phyloP scores from a whole-genome alignment of 1,139 yeast genomes.

The Geotrichum macrosporum region DNA sequence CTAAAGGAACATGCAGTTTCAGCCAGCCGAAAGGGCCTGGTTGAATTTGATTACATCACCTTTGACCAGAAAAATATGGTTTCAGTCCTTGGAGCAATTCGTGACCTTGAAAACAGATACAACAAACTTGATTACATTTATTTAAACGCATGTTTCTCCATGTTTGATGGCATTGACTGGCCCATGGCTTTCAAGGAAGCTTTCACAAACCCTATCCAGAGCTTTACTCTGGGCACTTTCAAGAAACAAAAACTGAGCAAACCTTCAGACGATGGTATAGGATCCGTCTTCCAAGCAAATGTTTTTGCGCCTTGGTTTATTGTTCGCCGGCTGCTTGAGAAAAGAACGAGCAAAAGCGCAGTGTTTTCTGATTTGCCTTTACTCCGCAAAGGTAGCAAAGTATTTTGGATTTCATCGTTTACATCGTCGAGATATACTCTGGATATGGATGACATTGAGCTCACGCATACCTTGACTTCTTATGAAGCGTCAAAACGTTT shows the following conservation, averaged over 20 bases:
- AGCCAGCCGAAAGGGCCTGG: constrained; percentile 41
- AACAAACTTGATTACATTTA: constrained; percentile 68
- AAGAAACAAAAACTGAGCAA: constrained; percentile 77
- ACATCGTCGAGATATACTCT: constrained; percentile 61
- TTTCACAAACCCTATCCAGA: constrained; percentile 58
- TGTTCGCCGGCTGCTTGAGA: constrained; percentile 21
- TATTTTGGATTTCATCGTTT: constrained; percentile 82
- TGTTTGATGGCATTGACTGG: constrained; percentile 85
- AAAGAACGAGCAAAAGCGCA: constrained; percentile 10
- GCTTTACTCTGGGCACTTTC: constrained; percentile 70
- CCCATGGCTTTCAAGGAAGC: constrained; percentile 65
- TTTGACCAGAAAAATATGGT: constrained; percentile 92
- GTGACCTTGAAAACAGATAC: constrained; percentile 63
- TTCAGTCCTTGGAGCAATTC: constrained; percentile 67
- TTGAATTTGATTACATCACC: constrained; percentile 81
- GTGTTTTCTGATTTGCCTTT: constrained; percentile 52
- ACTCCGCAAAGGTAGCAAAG: constrained; percentile 51
- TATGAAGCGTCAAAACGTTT: constrained; percentile 92
- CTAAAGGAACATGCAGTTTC: constrained; percentile 52
- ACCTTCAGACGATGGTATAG: constrained; percentile 67
- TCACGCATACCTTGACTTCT: constrained; percentile 58
- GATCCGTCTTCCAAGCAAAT: constrained; percentile 88
- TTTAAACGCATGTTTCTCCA: constrained; percentile 87
- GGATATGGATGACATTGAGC: constrained; percentile 69
- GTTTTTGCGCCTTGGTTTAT: constrained; percentile 92